Base-by-base conservation (phyloP, 768 basidiomycete species). In the Leccinum disarticulatum region DNA sequence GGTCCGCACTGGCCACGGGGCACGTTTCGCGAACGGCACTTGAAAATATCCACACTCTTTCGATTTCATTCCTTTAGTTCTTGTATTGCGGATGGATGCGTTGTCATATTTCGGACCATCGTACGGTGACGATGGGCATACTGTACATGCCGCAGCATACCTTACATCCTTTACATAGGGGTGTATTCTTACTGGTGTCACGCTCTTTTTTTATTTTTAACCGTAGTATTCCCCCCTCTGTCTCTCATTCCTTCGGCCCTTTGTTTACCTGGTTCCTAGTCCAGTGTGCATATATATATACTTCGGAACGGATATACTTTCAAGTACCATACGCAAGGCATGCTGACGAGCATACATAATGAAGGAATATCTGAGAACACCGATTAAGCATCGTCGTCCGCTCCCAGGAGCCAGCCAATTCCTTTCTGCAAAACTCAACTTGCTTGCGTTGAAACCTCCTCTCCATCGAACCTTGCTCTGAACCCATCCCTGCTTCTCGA, bases 331-430 rank as follows among this genome's bases (percentile, higher is more conserved):
- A 68, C 50, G 59, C 57, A 43, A 57, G 22, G 36, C 64, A 61
- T 66, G 61, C 60, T 61, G 53, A 60, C 19, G 36, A 33, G 54
- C 47, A 59, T 55, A 61, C 61, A 61, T 64, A 66, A 64, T 62
- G 56, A 47, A 43, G 50, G 55, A 27, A 53, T 48, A 6, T 57
- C 13, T 36, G n/a, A 33, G 27, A 33, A n/a, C 17, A 49, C 27
- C 30, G 22, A 30, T 60, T 33, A 64, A 43, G 38, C 54, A 46
- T 62, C 63, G 33, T 86, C 88, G 61, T 95, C 94, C 13, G 87
- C 90, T 46, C 96, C 96, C 58, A 98, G 87, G 30, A 98, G 79
- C 96, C 96, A 98, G 30, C 95, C 95, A 55, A 98, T 92, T 8
- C 96, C 96, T 68, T 89, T 88, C 38, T 92, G 90, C 46, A 98